phyloP scores from a whole-genome alignment of 192 early-diverging fungal species.

The Coemansia furcata region DNA sequence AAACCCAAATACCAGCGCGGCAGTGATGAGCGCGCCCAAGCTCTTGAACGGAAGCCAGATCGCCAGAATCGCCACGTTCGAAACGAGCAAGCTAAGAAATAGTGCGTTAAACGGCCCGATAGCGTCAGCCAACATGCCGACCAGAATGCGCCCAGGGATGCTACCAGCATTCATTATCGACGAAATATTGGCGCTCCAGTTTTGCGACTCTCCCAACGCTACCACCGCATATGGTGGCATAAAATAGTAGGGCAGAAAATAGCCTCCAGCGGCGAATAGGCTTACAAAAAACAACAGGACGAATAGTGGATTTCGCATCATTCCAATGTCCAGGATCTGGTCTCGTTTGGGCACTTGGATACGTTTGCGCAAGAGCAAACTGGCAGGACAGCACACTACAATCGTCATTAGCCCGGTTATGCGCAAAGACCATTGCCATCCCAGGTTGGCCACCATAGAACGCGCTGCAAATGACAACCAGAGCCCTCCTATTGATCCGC shows the following conservation, averaged over 20 bases:
- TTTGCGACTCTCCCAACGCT: background rate
- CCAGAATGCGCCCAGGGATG: slow-evolving; percentile 22
- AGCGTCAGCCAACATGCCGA: slow-evolving; percentile 15
- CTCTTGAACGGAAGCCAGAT: slow-evolving; percentile 35
- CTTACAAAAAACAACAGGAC: slow-evolving; percentile 18
- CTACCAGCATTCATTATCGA: slow-evolving; percentile 32
- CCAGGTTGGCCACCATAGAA: slow-evolving; percentile 56
- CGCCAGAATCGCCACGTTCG: slow-evolving; percentile 14
- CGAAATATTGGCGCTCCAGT: slow-evolving; percentile 33
- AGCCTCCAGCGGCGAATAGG: slow-evolving; percentile 19
- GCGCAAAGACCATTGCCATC: slow-evolving; percentile 67
- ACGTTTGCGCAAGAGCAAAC: slow-evolving; percentile 28
- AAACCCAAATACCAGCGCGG: slow-evolving; percentile 29
- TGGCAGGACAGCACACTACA: background rate
- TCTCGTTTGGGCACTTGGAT: slow-evolving; percentile 13
- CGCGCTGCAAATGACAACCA: slow-evolving; percentile 58
- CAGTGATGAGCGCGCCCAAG: slow-evolving; percentile 4
- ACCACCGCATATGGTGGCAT: slow-evolving; percentile 32
- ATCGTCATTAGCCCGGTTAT: slow-evolving; percentile 58
- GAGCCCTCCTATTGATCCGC: slow-evolving; percentile 70
- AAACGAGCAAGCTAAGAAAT: slow-evolving; percentile 1
- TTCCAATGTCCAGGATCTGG: slow-evolving; percentile 18
- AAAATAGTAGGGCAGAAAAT: slow-evolving; percentile 23
- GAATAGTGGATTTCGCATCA: slow-evolving; percentile 19
- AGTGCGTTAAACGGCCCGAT: slow-evolving; percentile 29